These are phyloP conservation scores for Begonia masoniana DNA, from an alignment of 306 rosid genomes.

Conservation along the genomic window DNA sequence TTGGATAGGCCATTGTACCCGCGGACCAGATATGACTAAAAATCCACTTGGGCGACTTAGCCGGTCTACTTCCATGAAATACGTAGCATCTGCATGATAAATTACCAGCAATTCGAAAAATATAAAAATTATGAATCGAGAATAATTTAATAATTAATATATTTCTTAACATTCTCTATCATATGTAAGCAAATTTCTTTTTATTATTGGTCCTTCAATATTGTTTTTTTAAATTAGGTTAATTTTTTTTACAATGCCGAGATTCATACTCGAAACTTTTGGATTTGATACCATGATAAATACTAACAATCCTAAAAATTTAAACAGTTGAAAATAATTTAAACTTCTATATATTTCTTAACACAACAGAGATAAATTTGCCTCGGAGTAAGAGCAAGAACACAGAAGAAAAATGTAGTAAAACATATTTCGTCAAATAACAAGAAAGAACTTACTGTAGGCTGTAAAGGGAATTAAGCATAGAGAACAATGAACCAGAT, in stretches of 20 bases:
- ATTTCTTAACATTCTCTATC: not conserved
- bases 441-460: conserved; percentile 52
- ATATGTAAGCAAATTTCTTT: too few relatives aligned
- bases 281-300: not conserved
- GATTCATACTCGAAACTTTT: too few relatives aligned
- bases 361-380: not conserved
- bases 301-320: conserved; percentile 5
- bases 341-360: not conserved
- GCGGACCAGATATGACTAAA: conserved; percentile 89
- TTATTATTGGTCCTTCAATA: too few relatives aligned
- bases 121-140: too few relatives aligned
- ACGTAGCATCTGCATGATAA: conserved; percentile 60
- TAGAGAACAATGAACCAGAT: conserved; percentile 89
- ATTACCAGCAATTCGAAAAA: conserved; percentile 9
- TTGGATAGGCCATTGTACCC: conserved; percentile 92
- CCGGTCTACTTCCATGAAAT: conserved; percentile 91
- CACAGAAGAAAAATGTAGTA: conserved; percentile 5
- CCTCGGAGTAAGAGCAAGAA: conserved; percentile 4
- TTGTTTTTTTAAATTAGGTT: too few relatives aligned
- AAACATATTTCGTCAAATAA: conserved; percentile 2
- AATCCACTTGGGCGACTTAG: conserved; percentile 92
- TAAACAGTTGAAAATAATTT: too few relatives aligned
- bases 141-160: conserved; percentile 1
- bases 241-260: too few relatives aligned
- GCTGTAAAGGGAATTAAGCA: conserved; percentile 94